These are phyloP conservation scores for Diplocarpon rosae DNA, from an alignment of 2,329 filamentous ascomycete genomes.

Conservation along the genomic window DNA sequence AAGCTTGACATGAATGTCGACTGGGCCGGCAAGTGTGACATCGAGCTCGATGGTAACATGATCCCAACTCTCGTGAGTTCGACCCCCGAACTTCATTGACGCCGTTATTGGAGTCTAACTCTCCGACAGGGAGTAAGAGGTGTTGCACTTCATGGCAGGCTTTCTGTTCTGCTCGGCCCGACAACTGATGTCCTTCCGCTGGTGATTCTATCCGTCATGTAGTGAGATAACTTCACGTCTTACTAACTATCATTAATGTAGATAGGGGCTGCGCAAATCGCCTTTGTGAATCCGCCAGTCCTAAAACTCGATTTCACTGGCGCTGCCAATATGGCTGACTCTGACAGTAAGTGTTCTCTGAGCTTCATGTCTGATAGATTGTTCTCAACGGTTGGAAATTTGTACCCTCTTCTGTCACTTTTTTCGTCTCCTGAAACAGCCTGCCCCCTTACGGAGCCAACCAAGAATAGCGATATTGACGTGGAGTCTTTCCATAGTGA, in stretches of 20 bases:
- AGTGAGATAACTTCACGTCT: not conserved
- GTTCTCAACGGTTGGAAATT: too few relatives aligned
- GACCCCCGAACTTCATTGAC: not conserved
- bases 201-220: not conserved
- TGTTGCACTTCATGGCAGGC: slow-evolving; percentile 9
- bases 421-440: too few relatives aligned
- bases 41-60: slow-evolving; percentile 7
- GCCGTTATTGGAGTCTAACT: not conserved
- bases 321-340: slow-evolving; percentile 9
- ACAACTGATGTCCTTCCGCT: slow-evolving; percentile 6
- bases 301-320: slow-evolving; percentile 9
- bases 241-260: not conserved
- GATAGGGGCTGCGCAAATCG: slow-evolving; percentile 11
- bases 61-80: slow-evolving; percentile 8
- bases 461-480: too few relatives aligned
- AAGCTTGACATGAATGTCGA: slow-evolving; percentile 11
- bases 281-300: slow-evolving; percentile 10
- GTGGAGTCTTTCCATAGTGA: not conserved
- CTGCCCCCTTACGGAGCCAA: too few relatives aligned
- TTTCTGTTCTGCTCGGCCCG: slow-evolving; percentile 7
- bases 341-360: not conserved
- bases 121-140: slow-evolving; percentile 6
- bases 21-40: slow-evolving; percentile 11
- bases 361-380: too few relatives aligned
- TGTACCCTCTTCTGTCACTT: too few relatives aligned